phyloP scores from a whole-genome alignment of 2,329 filamentous ascomycete species.

The Paecilomyces fulvus region DNA sequence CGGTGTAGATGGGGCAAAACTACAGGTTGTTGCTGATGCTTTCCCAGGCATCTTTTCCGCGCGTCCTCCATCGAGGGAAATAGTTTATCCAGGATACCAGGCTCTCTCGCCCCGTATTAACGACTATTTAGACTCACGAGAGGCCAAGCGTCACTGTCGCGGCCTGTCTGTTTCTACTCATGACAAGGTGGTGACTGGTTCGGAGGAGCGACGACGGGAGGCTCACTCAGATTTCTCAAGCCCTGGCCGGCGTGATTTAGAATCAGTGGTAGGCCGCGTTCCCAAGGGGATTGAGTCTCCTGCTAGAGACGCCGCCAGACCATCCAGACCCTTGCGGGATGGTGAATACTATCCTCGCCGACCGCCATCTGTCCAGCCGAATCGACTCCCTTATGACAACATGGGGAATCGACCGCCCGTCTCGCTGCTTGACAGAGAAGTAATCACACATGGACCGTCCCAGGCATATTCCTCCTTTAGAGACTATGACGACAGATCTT shows the following conservation, averaged over 20 bases:
- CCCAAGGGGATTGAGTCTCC: slow-evolving; percentile 13
- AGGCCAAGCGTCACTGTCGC: slow-evolving; percentile 1
- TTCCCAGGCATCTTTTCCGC: slow-evolving; percentile 38
- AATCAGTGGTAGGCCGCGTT: slow-evolving; percentile 13
- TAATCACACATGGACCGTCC: background rate
- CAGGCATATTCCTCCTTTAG: background rate
- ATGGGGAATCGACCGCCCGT: slow-evolving; percentile 2
- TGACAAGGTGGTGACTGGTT: background rate
- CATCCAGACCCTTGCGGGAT: slow-evolving; percentile 27
- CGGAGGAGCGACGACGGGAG: background rate
- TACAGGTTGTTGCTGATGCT: slow-evolving; percentile 43
- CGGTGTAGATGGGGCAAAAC: slow-evolving; percentile 51
- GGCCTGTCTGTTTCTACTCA: background rate
- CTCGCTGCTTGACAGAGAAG: background rate
- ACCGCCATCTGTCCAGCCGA: slow-evolving; percentile 22
- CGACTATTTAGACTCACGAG: background rate
- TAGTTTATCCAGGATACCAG: slow-evolving; percentile 1
- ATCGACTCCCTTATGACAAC: slow-evolving; percentile 7
- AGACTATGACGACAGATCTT: background rate
- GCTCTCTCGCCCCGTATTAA: background rate
- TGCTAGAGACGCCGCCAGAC: slow-evolving; percentile 8
- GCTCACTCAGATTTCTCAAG: background rate
- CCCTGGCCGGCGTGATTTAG: slow-evolving; percentile 4
- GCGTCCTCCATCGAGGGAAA: slow-evolving; percentile 10
- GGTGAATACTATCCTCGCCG: slow-evolving; percentile 43